Evolutionary conservation across 805 yeast species (phyloP), one percentile per base, ranked within the genome.

Genomic region (Blastobotrys robertii): DNA sequence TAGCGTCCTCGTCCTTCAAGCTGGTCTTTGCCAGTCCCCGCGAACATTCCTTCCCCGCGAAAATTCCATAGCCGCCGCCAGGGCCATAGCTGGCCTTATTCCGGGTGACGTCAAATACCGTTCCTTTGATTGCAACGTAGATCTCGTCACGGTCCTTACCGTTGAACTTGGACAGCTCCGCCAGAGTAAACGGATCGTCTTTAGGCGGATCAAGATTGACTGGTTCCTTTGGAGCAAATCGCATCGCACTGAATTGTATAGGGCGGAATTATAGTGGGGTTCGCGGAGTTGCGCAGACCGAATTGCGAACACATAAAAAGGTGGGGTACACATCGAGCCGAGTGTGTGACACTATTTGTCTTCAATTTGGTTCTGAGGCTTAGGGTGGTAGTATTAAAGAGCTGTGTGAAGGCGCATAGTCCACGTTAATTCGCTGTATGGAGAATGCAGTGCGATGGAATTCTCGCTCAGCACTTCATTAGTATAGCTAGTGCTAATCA

Each of bases 1-100:
- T 66, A 1, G 74, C 72, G 48, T 79, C 82, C 43, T 67, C 75
- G 0, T 67, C 65, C n/a, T 71, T 68, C 44, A 79, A 58, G 13
- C 79, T 72, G 42, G 84, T 78, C 53, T 79, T 74, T 1, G 84
- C 95, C 42, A 85, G 65, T 2, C 90, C 81, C 45, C 92, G 65
- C 30, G 84, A 75, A 15, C 84, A 84, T 51, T 85, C 95, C 49
- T 73, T 76, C 4, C 90, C 95, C 8, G 78, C 84, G 34, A 85
- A 69, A 5, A 69, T 75, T 53, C 77, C 78, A 60, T 85, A 86
- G 15, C 80, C 77, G 46, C 76, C 74, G 0, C 87, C 88, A 2
- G 81, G 80, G 0, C 94, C 95, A 57, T 85, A 85, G 33, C 79
- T 79, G 11, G 72, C 74, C 9, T 59, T 52, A 55, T 84, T 85